phyloP scores from a whole-genome alignment of 1,284 basidiomycete genomes.

The Malassezia dermatis region DNA sequence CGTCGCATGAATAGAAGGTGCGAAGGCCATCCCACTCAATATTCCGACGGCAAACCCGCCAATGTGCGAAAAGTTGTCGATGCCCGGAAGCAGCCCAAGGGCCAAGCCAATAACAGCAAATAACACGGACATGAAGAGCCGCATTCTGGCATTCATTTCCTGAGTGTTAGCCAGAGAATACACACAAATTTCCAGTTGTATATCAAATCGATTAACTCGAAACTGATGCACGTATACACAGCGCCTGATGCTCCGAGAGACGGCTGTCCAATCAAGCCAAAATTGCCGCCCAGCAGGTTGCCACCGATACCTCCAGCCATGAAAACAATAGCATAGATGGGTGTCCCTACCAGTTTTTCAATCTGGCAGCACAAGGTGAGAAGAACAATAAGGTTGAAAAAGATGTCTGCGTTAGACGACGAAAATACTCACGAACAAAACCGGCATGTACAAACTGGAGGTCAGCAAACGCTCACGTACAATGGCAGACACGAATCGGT shows the following conservation, averaged over 20 bases:
- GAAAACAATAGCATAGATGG: constrained; percentile 70
- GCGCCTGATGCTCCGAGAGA: constrained; percentile 83
- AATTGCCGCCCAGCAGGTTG: constrained; percentile 65
- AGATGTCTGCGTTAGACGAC: constrained; percentile 49
- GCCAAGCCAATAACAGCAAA: constrained; percentile 75
- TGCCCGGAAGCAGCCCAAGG: constrained; percentile 55
- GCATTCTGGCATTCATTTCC: constrained; percentile 29
- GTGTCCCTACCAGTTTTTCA: constrained; percentile 55
- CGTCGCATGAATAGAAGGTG: constrained; percentile 71
- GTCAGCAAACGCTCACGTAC: constrained; percentile 57
- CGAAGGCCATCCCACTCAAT: constrained; percentile 64
- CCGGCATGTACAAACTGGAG: constrained; percentile 83
- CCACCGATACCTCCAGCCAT: constrained; percentile 79
- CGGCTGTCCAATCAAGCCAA: constrained; percentile 75
- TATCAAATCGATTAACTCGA: constrained; percentile 68
- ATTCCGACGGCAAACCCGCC: constrained; percentile 51
- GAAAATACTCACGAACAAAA: constrained; percentile 57
- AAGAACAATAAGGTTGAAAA: constrained; percentile 82
- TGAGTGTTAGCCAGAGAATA: constrained; percentile 20
- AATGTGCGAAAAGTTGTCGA: constrained; percentile 52
- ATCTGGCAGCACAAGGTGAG: constrained; percentile 67
- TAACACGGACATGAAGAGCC: constrained; percentile 69
- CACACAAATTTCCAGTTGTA: constrained; percentile 85
- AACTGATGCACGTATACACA: constrained; percentile 81
- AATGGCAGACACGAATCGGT: constrained; percentile 55